These are phyloP conservation scores for Vicia sativa DNA, from an alignment of 306 rosid genomes.

Conservation along the genomic window DNA sequence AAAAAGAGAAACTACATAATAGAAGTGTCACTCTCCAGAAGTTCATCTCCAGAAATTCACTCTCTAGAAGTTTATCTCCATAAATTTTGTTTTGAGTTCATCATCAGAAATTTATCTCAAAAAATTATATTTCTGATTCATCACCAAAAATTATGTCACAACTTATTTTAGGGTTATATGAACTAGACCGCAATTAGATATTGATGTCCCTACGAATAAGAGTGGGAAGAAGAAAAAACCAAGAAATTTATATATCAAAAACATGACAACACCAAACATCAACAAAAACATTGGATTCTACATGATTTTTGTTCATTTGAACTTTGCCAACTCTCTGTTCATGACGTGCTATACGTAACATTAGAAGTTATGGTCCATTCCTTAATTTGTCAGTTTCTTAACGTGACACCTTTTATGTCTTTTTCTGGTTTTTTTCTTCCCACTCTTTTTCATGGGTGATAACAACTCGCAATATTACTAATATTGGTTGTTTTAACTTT, in stretches of 20 bases:
- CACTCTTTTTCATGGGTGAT: neutral
- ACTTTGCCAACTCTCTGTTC: slow-evolving; percentile 34
- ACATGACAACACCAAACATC: neutral
- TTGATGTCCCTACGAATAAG: slow-evolving; percentile 6
- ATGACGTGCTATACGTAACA: slow-evolving; percentile 11
- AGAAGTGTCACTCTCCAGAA: too few species aligned
- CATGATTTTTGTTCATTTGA: slow-evolving; percentile 26
- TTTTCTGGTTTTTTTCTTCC: slow-evolving; percentile 18
- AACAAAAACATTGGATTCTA: slow-evolving; percentile 27
- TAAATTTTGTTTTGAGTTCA: too few species aligned
- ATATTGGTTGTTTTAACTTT: neutral
- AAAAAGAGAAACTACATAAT: too few species aligned
- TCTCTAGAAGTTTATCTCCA: too few species aligned
- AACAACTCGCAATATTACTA: slow-evolving; percentile 18
- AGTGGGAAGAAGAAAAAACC: neutral
- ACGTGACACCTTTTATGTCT: neutral
- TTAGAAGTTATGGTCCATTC: slow-evolving; percentile 34
- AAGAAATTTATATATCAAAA: neutral
- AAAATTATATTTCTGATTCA: too few species aligned
- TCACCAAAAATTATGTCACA: too few species aligned
- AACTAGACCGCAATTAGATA: neutral
- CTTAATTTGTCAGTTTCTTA: slow-evolving; percentile 22
- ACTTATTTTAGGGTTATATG: too few species aligned
- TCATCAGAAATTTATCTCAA: too few species aligned
- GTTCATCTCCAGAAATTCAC: too few species aligned